A percentile compares a stretch with the other conserved stretches of the same genome.
phyloP scores from a whole-genome alignment of 176 grass and related monocot genomes.

The Saccharum officinarum region DNA sequence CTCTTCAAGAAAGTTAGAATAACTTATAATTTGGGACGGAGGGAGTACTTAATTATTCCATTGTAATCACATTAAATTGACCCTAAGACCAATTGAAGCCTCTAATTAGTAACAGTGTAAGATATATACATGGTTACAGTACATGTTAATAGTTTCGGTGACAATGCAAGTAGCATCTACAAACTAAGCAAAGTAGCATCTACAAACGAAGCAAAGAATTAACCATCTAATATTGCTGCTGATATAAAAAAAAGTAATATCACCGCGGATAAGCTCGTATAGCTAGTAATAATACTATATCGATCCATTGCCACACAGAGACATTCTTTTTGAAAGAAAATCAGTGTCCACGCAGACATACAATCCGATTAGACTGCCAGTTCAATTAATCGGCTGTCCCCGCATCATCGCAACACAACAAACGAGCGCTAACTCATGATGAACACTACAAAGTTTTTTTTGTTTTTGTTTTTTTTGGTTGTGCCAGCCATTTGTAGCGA shows the following conservation, averaged over 20 bases:
- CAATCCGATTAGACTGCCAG: constrained; percentile 25
- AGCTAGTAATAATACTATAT: background rate
- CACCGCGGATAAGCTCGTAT: background rate
- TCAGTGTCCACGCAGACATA: constrained; percentile 7
- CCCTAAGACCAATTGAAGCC: too few relatives aligned
- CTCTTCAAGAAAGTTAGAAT: too few relatives aligned
- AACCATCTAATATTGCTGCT: background rate
- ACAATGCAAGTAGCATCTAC: background rate
- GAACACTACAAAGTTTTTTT: constrained; percentile 1
- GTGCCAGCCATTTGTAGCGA: constrained; percentile 48
- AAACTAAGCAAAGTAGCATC: background rate
- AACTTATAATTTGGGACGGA: too few relatives aligned
- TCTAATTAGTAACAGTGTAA: background rate
- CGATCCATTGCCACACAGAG: background rate
- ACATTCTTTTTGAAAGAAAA: background rate
- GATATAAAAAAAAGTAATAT: too few relatives aligned
- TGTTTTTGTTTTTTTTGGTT: background rate
- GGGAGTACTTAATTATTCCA: background rate
- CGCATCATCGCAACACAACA: constrained; percentile 39
- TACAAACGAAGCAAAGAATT: background rate
- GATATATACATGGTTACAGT: background rate
- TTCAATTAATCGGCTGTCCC: constrained; percentile 32
- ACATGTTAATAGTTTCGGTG: background rate
- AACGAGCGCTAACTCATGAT: constrained; percentile 40
- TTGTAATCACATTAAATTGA: background rate